phyloP scores from a whole-genome alignment of 257 asterid genomes.

The Jaltomata sinuosa region DNA sequence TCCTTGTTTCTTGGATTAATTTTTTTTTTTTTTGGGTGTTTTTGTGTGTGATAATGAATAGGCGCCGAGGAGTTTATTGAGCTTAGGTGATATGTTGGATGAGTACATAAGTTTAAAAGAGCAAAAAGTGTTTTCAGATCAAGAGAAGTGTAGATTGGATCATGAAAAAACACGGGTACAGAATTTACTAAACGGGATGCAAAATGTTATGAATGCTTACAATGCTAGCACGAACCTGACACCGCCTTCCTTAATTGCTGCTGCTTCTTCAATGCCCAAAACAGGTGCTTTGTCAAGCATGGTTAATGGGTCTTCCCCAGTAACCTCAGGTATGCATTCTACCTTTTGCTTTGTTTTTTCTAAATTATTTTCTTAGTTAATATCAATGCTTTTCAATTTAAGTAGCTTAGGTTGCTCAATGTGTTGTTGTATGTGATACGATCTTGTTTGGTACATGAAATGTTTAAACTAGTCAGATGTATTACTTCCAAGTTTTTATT shows the following conservation, averaged over 20 bases:
- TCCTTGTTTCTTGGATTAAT: background rate
- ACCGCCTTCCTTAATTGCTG: constrained; percentile 24
- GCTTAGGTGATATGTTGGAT: constrained; percentile 71
- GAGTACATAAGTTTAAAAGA: constrained; percentile 82
- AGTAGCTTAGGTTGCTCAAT: background rate
- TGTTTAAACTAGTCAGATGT: background rate
- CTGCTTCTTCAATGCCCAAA: background rate
- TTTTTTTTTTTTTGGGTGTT: background rate
- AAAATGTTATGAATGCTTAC: constrained; percentile 64
- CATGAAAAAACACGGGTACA: constrained; percentile 65
- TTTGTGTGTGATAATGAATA: constrained; percentile 1
- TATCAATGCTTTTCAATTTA: background rate
- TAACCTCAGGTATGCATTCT: background rate
- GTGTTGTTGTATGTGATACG: background rate
- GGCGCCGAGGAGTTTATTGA: constrained; percentile 86
- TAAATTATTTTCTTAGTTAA: background rate
- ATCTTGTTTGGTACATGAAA: background rate
- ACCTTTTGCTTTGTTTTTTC: background rate
- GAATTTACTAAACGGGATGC: constrained; percentile 69
- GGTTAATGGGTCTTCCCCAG: background rate
- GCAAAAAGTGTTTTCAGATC: constrained; percentile 64
- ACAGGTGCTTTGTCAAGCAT: background rate
- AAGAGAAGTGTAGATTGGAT: constrained; percentile 63
- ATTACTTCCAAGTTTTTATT: background rate
- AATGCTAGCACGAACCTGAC: constrained; percentile 23